Evolutionary conservation across 2,329 filamentous ascomycete genomes (phyloP).

Genomic region (Fusarium sororula): DNA sequence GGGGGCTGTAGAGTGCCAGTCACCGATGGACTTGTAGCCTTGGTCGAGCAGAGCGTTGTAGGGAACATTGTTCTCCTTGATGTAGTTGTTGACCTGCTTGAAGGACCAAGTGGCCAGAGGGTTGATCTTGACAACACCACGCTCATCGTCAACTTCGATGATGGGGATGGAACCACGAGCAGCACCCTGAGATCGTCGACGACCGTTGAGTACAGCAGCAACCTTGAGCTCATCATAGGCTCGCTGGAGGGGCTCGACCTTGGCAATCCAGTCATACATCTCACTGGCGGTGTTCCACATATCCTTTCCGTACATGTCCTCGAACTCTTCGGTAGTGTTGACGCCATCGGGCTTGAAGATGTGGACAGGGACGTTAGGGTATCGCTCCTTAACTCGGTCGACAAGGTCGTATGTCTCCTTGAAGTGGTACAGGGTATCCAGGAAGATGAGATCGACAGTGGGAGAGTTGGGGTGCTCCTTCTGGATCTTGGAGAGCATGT

Average conservation of each 20-base stretch:
- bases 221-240: slow-evolving; percentile 90
- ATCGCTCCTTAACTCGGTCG: slow-evolving; percentile 77
- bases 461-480: slow-evolving; percentile 67
- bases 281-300: slow-evolving; percentile 89
- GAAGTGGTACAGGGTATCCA: slow-evolving; percentile 87
- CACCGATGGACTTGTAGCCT: slow-evolving; percentile 98
- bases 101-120: slow-evolving; percentile 95
- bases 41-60: slow-evolving; percentile 91
- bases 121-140: slow-evolving; percentile 96
- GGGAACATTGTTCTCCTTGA: slow-evolving; percentile 85
- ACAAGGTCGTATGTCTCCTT: slow-evolving; percentile 78
- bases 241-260: slow-evolving; percentile 94
- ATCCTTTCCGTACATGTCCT: slow-evolving; percentile 79
- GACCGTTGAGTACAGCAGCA: slow-evolving; percentile 89
- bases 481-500: slow-evolving; percentile 83
- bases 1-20: slow-evolving; percentile 96
- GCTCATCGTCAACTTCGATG: slow-evolving; percentile 88
- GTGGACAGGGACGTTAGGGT: slow-evolving; percentile 83
- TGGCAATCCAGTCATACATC: slow-evolving; percentile 95
- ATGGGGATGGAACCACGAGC: slow-evolving; percentile 91
- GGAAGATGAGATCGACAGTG: slow-evolving; percentile 76
- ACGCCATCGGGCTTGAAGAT: slow-evolving; percentile 86
- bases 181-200: slow-evolving; percentile 90
- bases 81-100: slow-evolving; percentile 86
- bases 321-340: slow-evolving; percentile 79